Base-by-base conservation (phyloP, 1,284 basidiomycete species). In the Phellinidium pouzarii region DNA sequence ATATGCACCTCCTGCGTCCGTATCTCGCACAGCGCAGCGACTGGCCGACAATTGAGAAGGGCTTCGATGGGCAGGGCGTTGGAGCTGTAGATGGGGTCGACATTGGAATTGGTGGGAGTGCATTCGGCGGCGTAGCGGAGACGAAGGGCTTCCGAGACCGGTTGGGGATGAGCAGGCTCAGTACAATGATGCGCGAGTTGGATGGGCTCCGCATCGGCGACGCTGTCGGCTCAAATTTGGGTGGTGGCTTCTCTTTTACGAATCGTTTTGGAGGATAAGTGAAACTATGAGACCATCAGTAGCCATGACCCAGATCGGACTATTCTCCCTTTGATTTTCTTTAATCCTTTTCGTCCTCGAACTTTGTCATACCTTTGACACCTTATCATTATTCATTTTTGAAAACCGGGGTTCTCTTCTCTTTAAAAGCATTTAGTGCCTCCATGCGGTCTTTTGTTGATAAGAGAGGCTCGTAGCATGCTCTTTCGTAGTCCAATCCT, bases 21-120 rank as follows among this genome's bases (percentile, higher is more conserved):
- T 99, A 97, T 66, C 78, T 99, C 22, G 80, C 87, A 38, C 83
- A 94, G 62, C 82, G 96, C 42, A 87, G 84, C 56, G 96, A 99
- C 67, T 99, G 87, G 84, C 78, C 77, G 25, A 79, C 87, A 60
- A 84, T 87, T 55, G 84, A 86, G 62, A 88, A 82, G 63, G 77
- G 79, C 11, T 88, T 88, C 68, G 80, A 84, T 61, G 83, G 58
- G 7, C 52, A 54, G 23, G 49, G 85, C 58, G 68, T 69, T 29
- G 69, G 72, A 20, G 78, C 67, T 22, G 68, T 68, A 20, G 77
- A 76, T 19, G 78, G 74, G 51, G 68, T 58, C 23, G 56, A 50
- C 9, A 56, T 60, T 4, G 63, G 64, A 17, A 59, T 70, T 2
- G 78, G 73, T 40, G 60, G 25, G n/a, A 38, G 22, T 19, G 44